Evolutionary conservation across 768 basidiomycete genomes (phyloP), one percentile per base, ranked within the genome.

Genomic region (Boletus huronensis): DNA sequence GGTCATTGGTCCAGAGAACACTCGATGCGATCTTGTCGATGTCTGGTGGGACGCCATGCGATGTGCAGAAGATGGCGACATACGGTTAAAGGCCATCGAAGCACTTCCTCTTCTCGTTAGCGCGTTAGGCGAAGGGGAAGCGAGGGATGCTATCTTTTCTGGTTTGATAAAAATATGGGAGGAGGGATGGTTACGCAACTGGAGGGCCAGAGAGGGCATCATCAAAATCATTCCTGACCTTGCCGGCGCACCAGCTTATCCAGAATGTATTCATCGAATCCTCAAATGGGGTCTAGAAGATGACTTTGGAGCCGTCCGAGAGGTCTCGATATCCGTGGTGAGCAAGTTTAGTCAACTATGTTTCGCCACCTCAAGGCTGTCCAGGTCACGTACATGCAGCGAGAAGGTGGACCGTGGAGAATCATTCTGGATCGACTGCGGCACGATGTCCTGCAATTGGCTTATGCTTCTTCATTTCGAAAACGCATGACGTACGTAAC

Each of bases 171-270:
- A 72, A 14, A 66, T 78, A 21, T 90, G 88, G 87, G 73, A 81
- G 41, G 78, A 79, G 44, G 78, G 76, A 1, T 71, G 73, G 57
- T 77, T 88, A n/a, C 78, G 75, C 44, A 81, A 81, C 13, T 98
- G 95, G 94, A 77, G 90, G 54, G 85, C 93, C 56, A 75, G 93
- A 39, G 90, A 94, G 65, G 74, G 72, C n/a, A 72, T 90, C 49
- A 80, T 84, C 40, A 75, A 77, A 53, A 74, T 78, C 34, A 70
- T 94, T 19, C 75, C 76, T 13, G 76, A 72, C 21, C 77, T 92
- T 58, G 65, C 73, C 26, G 70, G 79, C 14, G 76, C 74, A 16
- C 65, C 71, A 21, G 72, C 78, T 17, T 71, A 75, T 25, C 73
- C 77, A 32, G 72, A 74, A n/a, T 66, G 75, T 16, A 66, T 90